A percentile compares a stretch with the other conserved stretches of the same genome.
Evolutionary conservation across 2,329 filamentous ascomycete genomes (phyloP).

Genomic region (Talaromyces albobiverticillius): DNA sequence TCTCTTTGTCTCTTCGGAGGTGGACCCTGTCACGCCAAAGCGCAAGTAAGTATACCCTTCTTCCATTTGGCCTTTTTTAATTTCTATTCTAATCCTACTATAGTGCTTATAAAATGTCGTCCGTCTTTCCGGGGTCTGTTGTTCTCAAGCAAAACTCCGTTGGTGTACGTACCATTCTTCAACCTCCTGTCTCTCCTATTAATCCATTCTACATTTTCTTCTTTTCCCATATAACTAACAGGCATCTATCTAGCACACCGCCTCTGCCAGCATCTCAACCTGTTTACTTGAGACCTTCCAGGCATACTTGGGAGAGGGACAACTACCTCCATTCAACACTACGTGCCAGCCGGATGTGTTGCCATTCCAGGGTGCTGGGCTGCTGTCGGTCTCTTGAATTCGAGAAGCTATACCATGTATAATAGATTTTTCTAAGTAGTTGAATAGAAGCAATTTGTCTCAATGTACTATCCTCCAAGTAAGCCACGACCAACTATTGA

Average conservation of each 20-base stretch:
- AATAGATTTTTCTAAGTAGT: too few relatives aligned
- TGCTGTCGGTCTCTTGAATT: background rate
- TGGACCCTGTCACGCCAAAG: constrained; percentile 60
- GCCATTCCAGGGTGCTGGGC: background rate
- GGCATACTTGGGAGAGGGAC: background rate
- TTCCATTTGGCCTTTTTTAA: background rate
- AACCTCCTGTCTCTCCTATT: background rate
- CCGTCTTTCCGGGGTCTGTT: constrained; percentile 41
- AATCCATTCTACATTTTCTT: too few relatives aligned
- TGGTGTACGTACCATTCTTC: constrained; percentile 39
- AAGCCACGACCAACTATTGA: too few relatives aligned
- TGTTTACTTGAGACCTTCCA: background rate
- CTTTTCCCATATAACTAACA: too few relatives aligned
- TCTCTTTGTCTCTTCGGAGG: constrained; percentile 56
- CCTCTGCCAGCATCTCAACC: background rate
- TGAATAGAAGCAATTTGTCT: too few relatives aligned
- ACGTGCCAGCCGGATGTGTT: constrained; percentile 2
- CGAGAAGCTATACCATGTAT: too few relatives aligned
- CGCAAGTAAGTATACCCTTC: constrained; percentile 21
- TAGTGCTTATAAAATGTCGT: constrained; percentile 35
- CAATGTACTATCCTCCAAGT: too few relatives aligned
- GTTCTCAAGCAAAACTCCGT: constrained; percentile 47
- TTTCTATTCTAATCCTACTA: constrained; percentile 6
- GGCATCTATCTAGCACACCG: background rate
- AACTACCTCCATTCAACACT: background rate